A percentile compares a stretch with the other conserved stretches of the same genome.
Conservation (phyloP, 164 flowering plant species). For the Vitis amurensis region DNA sequence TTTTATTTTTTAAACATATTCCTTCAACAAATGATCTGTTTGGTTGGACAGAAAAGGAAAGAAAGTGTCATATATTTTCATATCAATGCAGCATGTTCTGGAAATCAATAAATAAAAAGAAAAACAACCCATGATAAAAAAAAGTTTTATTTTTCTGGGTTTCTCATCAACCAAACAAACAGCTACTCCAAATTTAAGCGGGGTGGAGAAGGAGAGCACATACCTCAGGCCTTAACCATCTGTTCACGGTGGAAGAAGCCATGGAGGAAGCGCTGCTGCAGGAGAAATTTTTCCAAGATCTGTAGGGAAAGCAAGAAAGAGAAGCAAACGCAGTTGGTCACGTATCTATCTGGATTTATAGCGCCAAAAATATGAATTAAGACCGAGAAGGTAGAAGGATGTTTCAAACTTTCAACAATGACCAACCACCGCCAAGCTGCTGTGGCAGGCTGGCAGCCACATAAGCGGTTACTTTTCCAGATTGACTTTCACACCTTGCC, state of each 20-base stretch:
- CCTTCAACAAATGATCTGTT: not conserved
- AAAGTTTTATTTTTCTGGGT: not conserved
- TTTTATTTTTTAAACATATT: no score
- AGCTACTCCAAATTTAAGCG: not conserved
- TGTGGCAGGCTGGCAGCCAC: no score
- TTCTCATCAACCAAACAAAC: no score
- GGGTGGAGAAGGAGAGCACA: not conserved
- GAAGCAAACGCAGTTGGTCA: not conserved
- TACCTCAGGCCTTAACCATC: slow-evolving; percentile 43
- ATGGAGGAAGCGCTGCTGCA: not conserved
- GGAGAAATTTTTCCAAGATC: not conserved
- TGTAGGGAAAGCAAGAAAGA: not conserved
- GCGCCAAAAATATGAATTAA: no score
- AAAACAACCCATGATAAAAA: not conserved
- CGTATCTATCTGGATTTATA: no score
- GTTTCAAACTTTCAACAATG: no score
- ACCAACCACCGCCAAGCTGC: no score
- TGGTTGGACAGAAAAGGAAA: not conserved
- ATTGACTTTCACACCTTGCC: no score
- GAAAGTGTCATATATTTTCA: not conserved
- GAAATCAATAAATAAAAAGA: not conserved
- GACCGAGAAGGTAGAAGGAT: no score
- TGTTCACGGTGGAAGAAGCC: slow-evolving; percentile 9
- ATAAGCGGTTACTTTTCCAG: no score
- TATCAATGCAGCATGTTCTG: not conserved